Percentiles rank a stretch among this genome's conserved stretches.
phyloP scores from a whole-genome alignment of 495 filamentous ascomycete genomes.

The Staphylotrichum tortipilum region DNA sequence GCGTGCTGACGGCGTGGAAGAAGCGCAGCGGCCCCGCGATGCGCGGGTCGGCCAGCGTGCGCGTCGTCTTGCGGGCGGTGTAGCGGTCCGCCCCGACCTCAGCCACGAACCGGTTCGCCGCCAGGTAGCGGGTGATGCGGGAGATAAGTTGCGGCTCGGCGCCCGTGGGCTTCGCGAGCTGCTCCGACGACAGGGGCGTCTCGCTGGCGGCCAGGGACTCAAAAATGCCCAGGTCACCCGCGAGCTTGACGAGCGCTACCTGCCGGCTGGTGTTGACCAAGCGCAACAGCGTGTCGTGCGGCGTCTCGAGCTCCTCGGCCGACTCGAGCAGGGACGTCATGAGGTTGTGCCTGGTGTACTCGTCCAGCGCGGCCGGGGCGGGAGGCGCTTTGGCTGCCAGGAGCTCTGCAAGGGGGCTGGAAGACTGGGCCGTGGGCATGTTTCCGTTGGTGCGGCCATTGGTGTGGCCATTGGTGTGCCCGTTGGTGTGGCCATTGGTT shows the following conservation, averaged over 20 bases:
- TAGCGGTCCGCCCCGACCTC: background rate
- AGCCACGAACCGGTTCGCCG: background rate
- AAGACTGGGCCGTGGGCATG: too few relatives aligned
- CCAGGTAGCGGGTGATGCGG: background rate
- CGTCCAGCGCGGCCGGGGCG: background rate
- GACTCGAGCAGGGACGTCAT: background rate
- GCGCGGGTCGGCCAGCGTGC: background rate
- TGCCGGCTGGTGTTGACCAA: background rate
- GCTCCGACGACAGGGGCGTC: background rate
- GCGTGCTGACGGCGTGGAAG: background rate
- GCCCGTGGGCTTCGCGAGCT: background rate
- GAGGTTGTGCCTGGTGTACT: background rate
- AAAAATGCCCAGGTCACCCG: too few relatives aligned
- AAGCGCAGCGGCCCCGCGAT: background rate
- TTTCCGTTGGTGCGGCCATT: background rate
- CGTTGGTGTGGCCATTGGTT: too few relatives aligned
- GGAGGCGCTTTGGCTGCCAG: too few relatives aligned
- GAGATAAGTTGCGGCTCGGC: background rate
- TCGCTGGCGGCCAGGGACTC: background rate
- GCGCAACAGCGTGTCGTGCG: background rate
- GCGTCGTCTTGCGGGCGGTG: background rate
- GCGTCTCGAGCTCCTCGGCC: background rate
- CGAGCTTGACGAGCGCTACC: too few relatives aligned
- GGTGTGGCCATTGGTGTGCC: background rate
- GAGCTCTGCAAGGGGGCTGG: too few relatives aligned